Evolutionary conservation across 805 yeast species (phyloP).

Genomic region (Lipomyces oligophaga): DNA sequence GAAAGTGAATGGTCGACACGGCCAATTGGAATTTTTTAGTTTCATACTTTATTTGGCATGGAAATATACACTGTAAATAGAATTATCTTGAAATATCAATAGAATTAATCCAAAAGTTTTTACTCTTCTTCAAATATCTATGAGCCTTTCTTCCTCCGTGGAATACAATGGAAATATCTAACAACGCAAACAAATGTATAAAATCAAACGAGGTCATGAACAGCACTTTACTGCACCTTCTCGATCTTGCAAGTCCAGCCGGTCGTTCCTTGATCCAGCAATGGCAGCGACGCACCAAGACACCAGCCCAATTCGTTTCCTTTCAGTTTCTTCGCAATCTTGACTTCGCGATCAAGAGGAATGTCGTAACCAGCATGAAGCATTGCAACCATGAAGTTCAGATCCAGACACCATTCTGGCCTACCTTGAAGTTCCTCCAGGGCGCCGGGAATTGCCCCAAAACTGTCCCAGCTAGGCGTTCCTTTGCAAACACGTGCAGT

Average conservation of each 20-base stretch:
- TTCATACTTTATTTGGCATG: no score
- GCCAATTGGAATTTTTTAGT: no score
- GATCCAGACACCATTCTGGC: constrained; percentile 92
- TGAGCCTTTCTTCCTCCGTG: no score
- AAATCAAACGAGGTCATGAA: no score
- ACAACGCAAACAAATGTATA: no score
- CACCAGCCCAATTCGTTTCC: constrained; percentile 98
- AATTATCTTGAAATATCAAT: no score
- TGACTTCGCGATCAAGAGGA: constrained; percentile 82
- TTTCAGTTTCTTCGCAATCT: constrained; percentile 84
- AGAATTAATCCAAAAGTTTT: no score
- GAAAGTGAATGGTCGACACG: no score
- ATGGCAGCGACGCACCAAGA: constrained; percentile 92
- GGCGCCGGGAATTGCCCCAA: constrained; percentile 65
- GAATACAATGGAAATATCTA: no score
- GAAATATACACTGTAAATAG: no score
- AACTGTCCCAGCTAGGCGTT: constrained; percentile 64
- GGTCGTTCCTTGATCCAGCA: constrained; percentile 57
- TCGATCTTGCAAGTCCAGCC: constrained; percentile 63
- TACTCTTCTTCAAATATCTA: no score
- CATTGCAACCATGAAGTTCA: constrained; percentile 83
- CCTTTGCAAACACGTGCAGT: constrained; percentile 86
- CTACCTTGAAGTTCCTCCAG: constrained; percentile 63
- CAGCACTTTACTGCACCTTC: constrained; percentile 16
- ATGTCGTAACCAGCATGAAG: constrained; percentile 96